Evolutionary conservation across 345 rosid genomes (phyloP).

Genomic region (Camelina neglecta): DNA sequence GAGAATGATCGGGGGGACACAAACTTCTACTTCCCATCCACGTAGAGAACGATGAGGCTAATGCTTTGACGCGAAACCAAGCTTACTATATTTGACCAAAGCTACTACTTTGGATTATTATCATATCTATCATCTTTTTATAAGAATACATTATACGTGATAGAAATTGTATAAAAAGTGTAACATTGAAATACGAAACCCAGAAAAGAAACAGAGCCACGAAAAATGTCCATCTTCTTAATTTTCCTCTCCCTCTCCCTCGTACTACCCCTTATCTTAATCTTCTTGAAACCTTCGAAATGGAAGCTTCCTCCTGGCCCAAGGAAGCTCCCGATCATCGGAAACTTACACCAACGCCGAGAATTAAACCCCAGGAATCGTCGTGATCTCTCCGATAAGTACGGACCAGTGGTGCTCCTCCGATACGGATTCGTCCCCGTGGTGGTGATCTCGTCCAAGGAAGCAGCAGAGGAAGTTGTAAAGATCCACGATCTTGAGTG

Average conservation of each 20-base stretch:
- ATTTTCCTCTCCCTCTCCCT: conserved; percentile 55
- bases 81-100: too few species aligned
- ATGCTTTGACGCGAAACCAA: too few species aligned
- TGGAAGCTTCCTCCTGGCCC: conserved; percentile 46
- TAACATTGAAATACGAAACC: not conserved
- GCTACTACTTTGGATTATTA: not conserved
- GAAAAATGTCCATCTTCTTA: conserved; percentile 37
- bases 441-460: conserved; percentile 33
- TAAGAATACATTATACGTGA: too few species aligned
- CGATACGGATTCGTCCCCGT: conserved; percentile 15
- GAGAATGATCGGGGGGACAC: too few species aligned
- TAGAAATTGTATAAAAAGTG: too few species aligned
- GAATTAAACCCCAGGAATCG: conserved; percentile 5
- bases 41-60: too few species aligned
- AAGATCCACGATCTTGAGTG: conserved; percentile 38
- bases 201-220: not conserved
- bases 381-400: conserved; percentile 15
- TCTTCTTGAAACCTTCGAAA: conserved; percentile 34
- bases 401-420: conserved; percentile 39
- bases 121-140: not conserved
- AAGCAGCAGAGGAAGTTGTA: conserved; percentile 40
- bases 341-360: conserved; percentile 46
- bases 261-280: conserved; percentile 32
- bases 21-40: too few species aligned
- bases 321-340: conserved; percentile 44